phyloP scores from a whole-genome alignment of 352 stramenopile genomes.

The Nothophytophthora sp. region DNA sequence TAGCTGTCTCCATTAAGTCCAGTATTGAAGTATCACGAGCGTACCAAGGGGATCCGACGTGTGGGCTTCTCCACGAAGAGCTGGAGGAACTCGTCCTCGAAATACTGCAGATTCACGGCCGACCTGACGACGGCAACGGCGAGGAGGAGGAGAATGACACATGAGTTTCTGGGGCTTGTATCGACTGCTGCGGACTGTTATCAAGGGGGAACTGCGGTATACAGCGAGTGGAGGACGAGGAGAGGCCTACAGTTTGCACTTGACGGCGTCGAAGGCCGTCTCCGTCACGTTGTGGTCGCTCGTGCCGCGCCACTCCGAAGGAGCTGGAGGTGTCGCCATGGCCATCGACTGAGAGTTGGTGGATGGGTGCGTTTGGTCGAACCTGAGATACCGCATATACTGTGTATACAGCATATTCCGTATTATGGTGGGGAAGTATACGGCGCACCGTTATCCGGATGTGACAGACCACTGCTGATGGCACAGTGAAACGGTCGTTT shows the following conservation, averaged over 20 bases:
- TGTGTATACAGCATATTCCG: too few relatives aligned
- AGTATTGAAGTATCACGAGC: slow-evolving; percentile 41
- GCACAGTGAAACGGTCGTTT: too few relatives aligned
- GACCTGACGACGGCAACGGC: slow-evolving; percentile 30
- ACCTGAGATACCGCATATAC: too few relatives aligned
- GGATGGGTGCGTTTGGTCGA: too few relatives aligned
- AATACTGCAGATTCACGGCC: slow-evolving; percentile 59
- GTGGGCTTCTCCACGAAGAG: slow-evolving; percentile 64
- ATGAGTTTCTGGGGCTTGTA: slow-evolving; percentile 6
- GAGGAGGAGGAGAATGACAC: slow-evolving; percentile 10
- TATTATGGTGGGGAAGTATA: too few relatives aligned
- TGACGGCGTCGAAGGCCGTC: slow-evolving; percentile 71
- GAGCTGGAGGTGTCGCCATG: slow-evolving; percentile 11
- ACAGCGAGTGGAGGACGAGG: not conserved
- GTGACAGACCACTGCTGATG: too few relatives aligned
- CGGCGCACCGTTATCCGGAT: too few relatives aligned
- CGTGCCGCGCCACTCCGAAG: slow-evolving; percentile 31
- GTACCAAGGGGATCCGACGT: slow-evolving; percentile 75
- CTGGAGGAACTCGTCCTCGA: slow-evolving; percentile 57
- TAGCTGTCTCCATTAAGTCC: too few relatives aligned
- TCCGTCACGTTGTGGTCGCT: slow-evolving; percentile 84
- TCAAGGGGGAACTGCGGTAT: not conserved
- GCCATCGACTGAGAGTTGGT: slow-evolving; percentile 3
- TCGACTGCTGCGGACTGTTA: slow-evolving; percentile 3
- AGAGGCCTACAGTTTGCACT: slow-evolving; percentile 70